Evolutionary conservation across 768 basidiomycete species (phyloP).

Genomic region (Psilocybe cyanescens): DNA sequence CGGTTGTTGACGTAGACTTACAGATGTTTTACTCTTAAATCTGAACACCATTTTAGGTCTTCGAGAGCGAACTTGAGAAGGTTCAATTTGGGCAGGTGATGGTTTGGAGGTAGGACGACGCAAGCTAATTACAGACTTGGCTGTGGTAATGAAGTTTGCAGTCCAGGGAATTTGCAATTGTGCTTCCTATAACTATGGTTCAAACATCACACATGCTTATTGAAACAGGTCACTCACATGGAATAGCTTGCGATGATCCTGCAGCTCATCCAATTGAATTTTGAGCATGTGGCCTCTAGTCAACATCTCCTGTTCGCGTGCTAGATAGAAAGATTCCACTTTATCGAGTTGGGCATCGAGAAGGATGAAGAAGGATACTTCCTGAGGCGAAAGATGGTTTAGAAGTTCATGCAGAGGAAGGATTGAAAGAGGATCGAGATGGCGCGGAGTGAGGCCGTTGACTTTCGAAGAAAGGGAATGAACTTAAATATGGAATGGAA

Average conservation of each 20-base stretch:
- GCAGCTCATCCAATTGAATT: constrained; percentile 75
- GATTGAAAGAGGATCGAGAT: constrained; percentile 25
- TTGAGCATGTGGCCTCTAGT: constrained; percentile 51
- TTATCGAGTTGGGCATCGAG: constrained; percentile 84
- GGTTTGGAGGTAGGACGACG: background rate
- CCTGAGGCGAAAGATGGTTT: constrained; percentile 57
- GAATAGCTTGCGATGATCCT: constrained; percentile 64
- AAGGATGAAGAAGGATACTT: constrained; percentile 74
- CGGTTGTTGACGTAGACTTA: background rate
- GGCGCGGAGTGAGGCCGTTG: constrained; percentile 1
- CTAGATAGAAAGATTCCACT: constrained; percentile 81
- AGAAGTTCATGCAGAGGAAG: constrained; percentile 53
- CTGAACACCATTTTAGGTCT: background rate
- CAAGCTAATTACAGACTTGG: constrained; percentile 16
- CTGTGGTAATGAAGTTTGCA: constrained; percentile 12
- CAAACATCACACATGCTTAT: background rate
- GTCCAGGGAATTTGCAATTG: constrained; percentile 22
- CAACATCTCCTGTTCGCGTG: constrained; percentile 67
- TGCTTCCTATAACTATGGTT: constrained; percentile 17
- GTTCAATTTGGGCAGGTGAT: background rate
- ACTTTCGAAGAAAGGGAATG: background rate
- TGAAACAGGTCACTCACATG: constrained; percentile 44
- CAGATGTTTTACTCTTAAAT: background rate
- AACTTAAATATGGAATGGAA: background rate
- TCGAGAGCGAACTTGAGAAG: background rate